Percentiles rank a stretch among this genome's conserved stretches.
These are phyloP conservation scores for Arachis monticola DNA, from an alignment of 331 rosid species.

Conservation along the genomic window DNA sequence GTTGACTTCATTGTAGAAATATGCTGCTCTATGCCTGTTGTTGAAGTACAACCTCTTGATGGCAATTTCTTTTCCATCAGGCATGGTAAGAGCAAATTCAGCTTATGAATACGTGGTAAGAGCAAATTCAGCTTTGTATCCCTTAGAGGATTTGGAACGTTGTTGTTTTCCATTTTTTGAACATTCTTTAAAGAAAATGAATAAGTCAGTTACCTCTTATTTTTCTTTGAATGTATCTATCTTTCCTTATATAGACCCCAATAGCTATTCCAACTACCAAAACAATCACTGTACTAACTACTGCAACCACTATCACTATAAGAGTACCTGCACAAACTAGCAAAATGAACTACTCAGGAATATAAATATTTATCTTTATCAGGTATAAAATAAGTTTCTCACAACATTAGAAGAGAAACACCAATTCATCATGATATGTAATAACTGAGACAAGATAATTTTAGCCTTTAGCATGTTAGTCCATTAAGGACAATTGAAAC, in stretches of 20 bases:
- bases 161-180: neutral
- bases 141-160: neutral
- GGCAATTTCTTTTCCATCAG: slow-evolving; percentile 94
- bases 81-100: slow-evolving; percentile 64
- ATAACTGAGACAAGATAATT: too few species aligned
- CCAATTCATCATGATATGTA: neutral
- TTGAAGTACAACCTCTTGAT: slow-evolving; percentile 86
- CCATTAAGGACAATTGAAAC: too few species aligned
- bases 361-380: neutral
- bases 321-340: slow-evolving; percentile 57
- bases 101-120: neutral
- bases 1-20: slow-evolving; percentile 89
- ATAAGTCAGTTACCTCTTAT: slow-evolving; percentile 55
- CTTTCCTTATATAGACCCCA: slow-evolving; percentile 62
- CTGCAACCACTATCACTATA: slow-evolving; percentile 56
- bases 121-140: slow-evolving; percentile 11
- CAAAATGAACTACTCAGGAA: slow-evolving; percentile 20
- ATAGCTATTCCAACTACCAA: slow-evolving; percentile 48
- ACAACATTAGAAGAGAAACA: neutral
- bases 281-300: slow-evolving; percentile 68
- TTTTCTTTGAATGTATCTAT: slow-evolving; percentile 58
- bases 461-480: too few species aligned
- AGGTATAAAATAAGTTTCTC: neutral
- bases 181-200: neutral
- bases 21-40: slow-evolving; percentile 84